phyloP scores from a whole-genome alignment of 805 yeast species.

The Starmerella floris region DNA sequence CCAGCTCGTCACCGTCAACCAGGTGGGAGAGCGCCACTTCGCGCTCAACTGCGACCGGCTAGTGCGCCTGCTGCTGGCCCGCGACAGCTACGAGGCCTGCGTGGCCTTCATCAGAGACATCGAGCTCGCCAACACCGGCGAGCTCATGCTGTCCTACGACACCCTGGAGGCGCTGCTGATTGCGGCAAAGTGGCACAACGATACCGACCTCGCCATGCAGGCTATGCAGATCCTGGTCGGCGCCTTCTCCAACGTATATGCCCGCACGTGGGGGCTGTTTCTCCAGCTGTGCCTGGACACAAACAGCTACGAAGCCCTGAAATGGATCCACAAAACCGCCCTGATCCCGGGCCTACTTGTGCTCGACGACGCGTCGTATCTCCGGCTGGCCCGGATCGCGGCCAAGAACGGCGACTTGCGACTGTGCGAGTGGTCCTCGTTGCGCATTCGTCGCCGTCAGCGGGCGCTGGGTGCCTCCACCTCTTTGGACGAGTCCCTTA shows the following conservation, averaged over 20 bases:
- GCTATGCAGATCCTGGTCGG: constrained; percentile 18
- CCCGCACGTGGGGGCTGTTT: constrained; percentile 27
- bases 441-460: constrained; percentile 22
- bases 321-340: constrained; percentile 23
- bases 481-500: constrained; percentile 1
- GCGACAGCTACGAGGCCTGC: constrained; percentile 19
- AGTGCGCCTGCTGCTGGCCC: constrained; percentile 17
- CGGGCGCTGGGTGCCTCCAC: constrained; percentile 10
- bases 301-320: constrained; percentile 20
- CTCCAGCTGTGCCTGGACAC: constrained; percentile 19
- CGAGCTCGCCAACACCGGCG: constrained; percentile 20
- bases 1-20: constrained; percentile 13
- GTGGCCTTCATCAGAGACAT: constrained; percentile 21
- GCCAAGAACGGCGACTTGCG: constrained; percentile 21
- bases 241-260: constrained; percentile 16
- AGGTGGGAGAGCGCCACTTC: constrained; percentile 8
- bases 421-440: constrained; percentile 25
- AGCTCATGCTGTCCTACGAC: constrained; percentile 13
- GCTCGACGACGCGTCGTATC: constrained; percentile 24
- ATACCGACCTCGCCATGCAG: constrained; percentile 23
- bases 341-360: constrained; percentile 25
- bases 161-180: constrained; percentile 23
- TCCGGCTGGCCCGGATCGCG: constrained; percentile 22
- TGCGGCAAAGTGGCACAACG: constrained; percentile 21
- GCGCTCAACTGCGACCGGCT: constrained; percentile 13